Evolutionary conservation across 306 rosid genomes (phyloP).

Genomic region (Trichosanthes cucumerina): DNA sequence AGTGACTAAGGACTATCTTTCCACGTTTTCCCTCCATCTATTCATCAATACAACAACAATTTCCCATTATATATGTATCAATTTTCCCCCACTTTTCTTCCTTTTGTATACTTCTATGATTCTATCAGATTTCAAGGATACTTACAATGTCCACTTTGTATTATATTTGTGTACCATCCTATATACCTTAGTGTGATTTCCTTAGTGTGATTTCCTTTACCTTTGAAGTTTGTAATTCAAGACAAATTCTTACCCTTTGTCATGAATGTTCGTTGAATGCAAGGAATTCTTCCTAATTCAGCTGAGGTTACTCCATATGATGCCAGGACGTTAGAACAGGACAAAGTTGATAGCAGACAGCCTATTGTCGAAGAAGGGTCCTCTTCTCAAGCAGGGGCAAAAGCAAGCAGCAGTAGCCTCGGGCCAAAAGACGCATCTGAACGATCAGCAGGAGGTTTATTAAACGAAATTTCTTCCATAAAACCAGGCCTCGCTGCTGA

Average conservation of each 20-base stretch:
- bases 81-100: neutral
- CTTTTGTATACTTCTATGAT: neutral
- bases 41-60: neutral
- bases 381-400: conserved; percentile 51
- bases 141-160: neutral
- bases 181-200: too few species aligned
- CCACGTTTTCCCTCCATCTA: neutral
- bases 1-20: neutral
- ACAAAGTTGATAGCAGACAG: conserved; percentile 62
- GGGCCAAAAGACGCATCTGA: conserved; percentile 54
- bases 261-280: conserved; percentile 37
- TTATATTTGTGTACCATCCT: neutral
- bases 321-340: conserved; percentile 48
- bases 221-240: neutral
- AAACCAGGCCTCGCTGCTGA: conserved; percentile 83
- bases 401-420: conserved; percentile 55
- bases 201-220: neutral
- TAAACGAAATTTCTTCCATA: conserved; percentile 49
- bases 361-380: conserved; percentile 56
- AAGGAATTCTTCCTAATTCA: conserved; percentile 31
- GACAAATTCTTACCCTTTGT: neutral
- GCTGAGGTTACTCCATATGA: conserved; percentile 48
- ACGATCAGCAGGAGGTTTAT: conserved; percentile 32
- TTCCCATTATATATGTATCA: neutral
- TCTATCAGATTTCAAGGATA: neutral